Evolutionary conservation across 2,329 filamentous ascomycete species (phyloP).

Genomic region (Aureobasidium sp.): DNA sequence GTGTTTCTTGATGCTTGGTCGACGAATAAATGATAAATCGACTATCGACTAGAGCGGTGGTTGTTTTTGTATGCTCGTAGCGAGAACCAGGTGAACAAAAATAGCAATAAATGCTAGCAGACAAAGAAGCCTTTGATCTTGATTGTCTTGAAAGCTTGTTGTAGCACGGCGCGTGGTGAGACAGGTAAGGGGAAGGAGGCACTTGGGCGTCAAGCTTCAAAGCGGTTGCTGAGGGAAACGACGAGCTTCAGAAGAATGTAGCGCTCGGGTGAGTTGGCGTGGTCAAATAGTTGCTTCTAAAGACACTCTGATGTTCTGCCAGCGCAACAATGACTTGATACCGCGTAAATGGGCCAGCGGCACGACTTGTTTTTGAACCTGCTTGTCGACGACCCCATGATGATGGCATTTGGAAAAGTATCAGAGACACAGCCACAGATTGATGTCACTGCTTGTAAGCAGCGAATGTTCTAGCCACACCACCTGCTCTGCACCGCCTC

Average conservation of each 20-base stretch:
- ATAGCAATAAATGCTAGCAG: background rate
- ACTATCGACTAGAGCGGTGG: background rate
- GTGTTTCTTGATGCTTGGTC: background rate
- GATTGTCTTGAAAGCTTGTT: background rate
- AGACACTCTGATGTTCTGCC: background rate
- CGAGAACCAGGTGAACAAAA: background rate
- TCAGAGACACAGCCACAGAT: background rate
- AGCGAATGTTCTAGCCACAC: slow-evolving; percentile 1
- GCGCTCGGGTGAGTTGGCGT: background rate
- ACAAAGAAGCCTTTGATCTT: background rate
- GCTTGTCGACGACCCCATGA: background rate
- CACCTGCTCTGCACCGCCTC: background rate
- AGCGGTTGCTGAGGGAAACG: slow-evolving; percentile 5
- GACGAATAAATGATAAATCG: background rate
- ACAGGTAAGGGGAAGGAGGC: background rate
- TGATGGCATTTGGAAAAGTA: slow-evolving; percentile 6
- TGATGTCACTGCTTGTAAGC: background rate
- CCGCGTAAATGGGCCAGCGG: background rate
- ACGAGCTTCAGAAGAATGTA: slow-evolving; percentile 4
- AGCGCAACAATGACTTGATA: background rate
- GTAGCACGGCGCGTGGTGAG: slow-evolving; percentile 3
- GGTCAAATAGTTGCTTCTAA: background rate
- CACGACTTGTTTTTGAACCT: slow-evolving; percentile 1
- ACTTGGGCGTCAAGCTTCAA: slow-evolving; percentile 7
- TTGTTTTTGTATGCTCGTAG: background rate